Evolutionary conservation across 2,329 filamentous ascomycete genomes (phyloP).

Genomic region (Colletotrichum acutatum): DNA sequence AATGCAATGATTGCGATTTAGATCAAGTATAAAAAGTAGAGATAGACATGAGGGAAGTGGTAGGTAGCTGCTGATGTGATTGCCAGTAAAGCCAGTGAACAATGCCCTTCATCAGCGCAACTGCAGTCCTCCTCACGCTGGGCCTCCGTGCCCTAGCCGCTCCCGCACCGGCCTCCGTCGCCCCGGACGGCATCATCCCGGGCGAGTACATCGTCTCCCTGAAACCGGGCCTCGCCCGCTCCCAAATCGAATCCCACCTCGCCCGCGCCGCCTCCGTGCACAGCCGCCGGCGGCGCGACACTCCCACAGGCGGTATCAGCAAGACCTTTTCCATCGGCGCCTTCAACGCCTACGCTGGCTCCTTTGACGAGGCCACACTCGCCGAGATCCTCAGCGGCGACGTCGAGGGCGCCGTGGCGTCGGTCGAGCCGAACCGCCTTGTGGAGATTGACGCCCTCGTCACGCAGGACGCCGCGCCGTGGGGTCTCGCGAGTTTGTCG

Average conservation of each 20-base stretch:
- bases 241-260: slow-evolving; percentile 43
- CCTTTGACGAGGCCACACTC: slow-evolving; percentile 54
- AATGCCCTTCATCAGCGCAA: slow-evolving; percentile 4
- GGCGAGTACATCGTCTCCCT: slow-evolving; percentile 56
- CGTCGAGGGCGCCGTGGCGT: background rate
- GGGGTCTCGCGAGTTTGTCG: too few relatives aligned
- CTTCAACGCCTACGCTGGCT: slow-evolving; percentile 56
- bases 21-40: background rate
- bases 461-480: too few relatives aligned
- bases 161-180: background rate
- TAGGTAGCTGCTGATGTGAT: background rate
- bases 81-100: background rate
- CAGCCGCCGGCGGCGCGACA: slow-evolving; percentile 44
- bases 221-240: slow-evolving; percentile 46
- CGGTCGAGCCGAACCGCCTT: slow-evolving; percentile 46
- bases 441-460: background rate
- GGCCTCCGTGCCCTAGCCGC: background rate
- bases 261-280: slow-evolving; percentile 45
- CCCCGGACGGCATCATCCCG: slow-evolving; percentile 4
- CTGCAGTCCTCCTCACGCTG: background rate
- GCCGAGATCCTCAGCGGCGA: slow-evolving; percentile 44
- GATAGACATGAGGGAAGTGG: background rate
- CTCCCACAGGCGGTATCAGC: slow-evolving; percentile 14
- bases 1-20: background rate
- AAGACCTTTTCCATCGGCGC: slow-evolving; percentile 41